Conservation (phyloP, 768 basidiomycete genomes). For the Holtermannia corniformis region DNA sequence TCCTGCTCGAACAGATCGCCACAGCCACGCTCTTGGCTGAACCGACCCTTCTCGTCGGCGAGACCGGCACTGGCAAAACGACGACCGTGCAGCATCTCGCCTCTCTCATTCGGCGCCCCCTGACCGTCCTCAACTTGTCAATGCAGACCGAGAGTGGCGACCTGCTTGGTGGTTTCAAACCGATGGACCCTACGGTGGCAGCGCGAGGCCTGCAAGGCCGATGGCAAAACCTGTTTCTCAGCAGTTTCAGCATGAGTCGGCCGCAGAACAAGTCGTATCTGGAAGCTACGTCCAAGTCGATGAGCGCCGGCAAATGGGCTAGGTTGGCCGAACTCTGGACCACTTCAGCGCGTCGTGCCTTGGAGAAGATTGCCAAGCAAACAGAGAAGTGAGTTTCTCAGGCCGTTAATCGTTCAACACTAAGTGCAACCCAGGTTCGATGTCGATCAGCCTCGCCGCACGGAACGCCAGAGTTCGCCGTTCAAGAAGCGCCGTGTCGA, state of each 20-base stretch:
- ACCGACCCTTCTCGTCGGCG: conserved; percentile 83
- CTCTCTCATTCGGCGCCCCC: conserved; percentile 58
- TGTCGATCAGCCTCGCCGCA: neutral
- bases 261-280: conserved; percentile 82
- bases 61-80: conserved; percentile 99
- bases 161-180: conserved; percentile 88
- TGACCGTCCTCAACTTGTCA: conserved; percentile 85
- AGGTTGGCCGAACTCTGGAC: conserved; percentile 73
- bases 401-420: neutral
- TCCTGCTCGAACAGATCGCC: conserved; percentile 69
- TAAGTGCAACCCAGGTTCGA: neutral
- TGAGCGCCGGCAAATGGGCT: conserved; percentile 75
- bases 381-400: conserved; percentile 10
- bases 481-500: conserved; percentile 66
- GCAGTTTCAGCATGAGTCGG: conserved; percentile 64
- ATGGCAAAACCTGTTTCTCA: conserved; percentile 71
- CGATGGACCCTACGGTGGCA: conserved; percentile 76
- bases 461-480: conserved; percentile 42
- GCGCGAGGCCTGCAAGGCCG: conserved; percentile 59
- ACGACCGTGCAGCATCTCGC: conserved; percentile 82
- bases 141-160: conserved; percentile 95
- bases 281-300: conserved; percentile 67
- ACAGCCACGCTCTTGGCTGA: conserved; percentile 63
- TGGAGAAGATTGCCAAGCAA: conserved; percentile 46
- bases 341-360: conserved; percentile 33